Base-by-base conservation (phyloP, 2,329 filamentous ascomycete species). In the Metarhizium anisopliae region DNA sequence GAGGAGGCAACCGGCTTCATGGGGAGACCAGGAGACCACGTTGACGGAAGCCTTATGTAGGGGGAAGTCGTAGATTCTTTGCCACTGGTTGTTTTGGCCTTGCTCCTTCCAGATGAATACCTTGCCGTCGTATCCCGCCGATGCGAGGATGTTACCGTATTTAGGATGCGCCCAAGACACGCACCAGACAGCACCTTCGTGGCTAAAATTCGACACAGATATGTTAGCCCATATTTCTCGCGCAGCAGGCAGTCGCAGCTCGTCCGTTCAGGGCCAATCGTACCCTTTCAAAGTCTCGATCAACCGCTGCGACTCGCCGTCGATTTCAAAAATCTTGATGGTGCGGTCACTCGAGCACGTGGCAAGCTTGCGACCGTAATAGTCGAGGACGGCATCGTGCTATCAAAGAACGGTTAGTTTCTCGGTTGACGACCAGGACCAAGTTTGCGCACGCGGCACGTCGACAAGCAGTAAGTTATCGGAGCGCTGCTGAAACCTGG, bases 271-370 rank as follows among this genome's bases (percentile, higher is more conserved):
- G 4, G 29, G 25, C 45, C 36, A 49, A 25, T 40, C 55, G 54
- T 52, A 95, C 90, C 93, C 93, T 76, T 95, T 96, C 62, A 99
- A 78, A 30, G 94, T 99, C 76, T 97, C 93, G 38, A 90, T 83
- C 64, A 97, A 77, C 61, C 89, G 84, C 74, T 99, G 93, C 63
- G 87, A 83, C 65, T 97, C 92, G 67, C 91, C 90, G 67, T 97
- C 93, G 55, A 99, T 87, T 74, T 99, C 94, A 70, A 96, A 99
- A 69, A 99, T 97, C 78, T 97, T 97, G 78, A 99, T 95, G 51
- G 93, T 97, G 71, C 94, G 92, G 76, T 99, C 94, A 62, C 93
- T 96, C 40, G 92, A 96, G 75, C 94, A 97, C 62, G 94, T 99
- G 60, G 94, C 94, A 65, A 99, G 84, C 68, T 93, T 88, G 63